A percentile compares a stretch with the other conserved stretches of the same genome.
Evolutionary conservation across 1,284 basidiomycete genomes (phyloP).

Genomic region (Ceratobasidium sp.): DNA sequence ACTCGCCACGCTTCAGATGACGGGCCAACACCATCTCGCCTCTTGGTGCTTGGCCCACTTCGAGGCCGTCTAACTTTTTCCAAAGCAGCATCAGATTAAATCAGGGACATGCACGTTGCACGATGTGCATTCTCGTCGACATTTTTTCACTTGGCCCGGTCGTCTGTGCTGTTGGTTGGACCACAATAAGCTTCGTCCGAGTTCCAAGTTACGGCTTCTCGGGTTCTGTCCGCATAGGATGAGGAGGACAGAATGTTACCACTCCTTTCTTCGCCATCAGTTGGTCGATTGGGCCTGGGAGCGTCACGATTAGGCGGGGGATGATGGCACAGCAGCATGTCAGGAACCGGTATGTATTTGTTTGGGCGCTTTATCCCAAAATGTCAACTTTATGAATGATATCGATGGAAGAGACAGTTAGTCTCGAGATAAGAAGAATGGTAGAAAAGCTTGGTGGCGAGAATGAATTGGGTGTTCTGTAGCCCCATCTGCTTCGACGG

Average conservation of each 20-base stretch:
- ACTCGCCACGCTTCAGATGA: slow-evolving; percentile 16
- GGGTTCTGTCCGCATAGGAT: not conserved
- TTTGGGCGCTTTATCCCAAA: slow-evolving; percentile 4
- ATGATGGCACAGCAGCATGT: slow-evolving; percentile 4
- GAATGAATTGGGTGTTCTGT: not conserved
- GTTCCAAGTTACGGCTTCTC: not conserved
- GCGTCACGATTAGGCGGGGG: not conserved
- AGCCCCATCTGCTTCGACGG: no score
- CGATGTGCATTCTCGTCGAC: no score
- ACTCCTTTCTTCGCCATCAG: slow-evolving; percentile 24
- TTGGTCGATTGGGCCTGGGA: not conserved
- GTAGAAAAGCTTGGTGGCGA: slow-evolving; percentile 17
- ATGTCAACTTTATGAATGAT: slow-evolving; percentile 16
- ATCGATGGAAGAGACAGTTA: slow-evolving; percentile 6
- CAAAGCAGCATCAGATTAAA: no score
- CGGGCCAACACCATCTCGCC: slow-evolving; percentile 15
- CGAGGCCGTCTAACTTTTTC: not conserved
- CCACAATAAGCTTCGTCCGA: slow-evolving; percentile 8
- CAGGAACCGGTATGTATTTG: slow-evolving; percentile 13
- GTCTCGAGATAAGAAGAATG: not conserved
- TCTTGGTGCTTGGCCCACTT: no score
- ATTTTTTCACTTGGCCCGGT: not conserved
- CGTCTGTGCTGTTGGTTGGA: not conserved
- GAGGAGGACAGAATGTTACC: not conserved
- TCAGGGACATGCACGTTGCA: slow-evolving; percentile 12